These are phyloP conservation scores for Gillenia trifoliata DNA, from an alignment of 306 rosid species.

Conservation along the genomic window DNA sequence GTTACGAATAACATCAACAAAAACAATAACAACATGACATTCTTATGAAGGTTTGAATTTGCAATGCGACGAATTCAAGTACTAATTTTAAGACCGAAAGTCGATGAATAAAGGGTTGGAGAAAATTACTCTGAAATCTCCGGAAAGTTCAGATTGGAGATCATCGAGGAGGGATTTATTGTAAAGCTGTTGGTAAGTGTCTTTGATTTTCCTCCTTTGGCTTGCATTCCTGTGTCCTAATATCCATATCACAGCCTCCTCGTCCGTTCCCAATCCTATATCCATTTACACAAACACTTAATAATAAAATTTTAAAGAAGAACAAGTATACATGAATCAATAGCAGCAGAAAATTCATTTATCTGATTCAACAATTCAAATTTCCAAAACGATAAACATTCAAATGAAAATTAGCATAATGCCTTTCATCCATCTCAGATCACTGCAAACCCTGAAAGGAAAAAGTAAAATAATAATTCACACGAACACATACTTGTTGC, in stretches of 20 bases:
- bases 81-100: background rate
- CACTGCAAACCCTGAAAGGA: background rate
- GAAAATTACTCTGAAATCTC: constrained; percentile 71
- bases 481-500: too few relatives aligned
- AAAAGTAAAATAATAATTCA: too few relatives aligned
- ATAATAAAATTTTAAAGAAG: too few relatives aligned
- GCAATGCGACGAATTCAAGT: background rate
- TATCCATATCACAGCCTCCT: constrained; percentile 52
- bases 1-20: background rate
- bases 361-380: background rate
- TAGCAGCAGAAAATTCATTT: background rate
- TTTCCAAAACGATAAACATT: background rate
- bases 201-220: constrained; percentile 65
- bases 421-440: background rate
- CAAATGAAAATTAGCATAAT: background rate
- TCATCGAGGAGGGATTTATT: constrained; percentile 62
- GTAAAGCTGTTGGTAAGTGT: constrained; percentile 72
- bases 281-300: constrained; percentile 16
- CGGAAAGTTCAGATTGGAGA: constrained; percentile 68
- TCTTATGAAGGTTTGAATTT: background rate
- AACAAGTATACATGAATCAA: background rate
- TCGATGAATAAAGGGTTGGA: background rate
- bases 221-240: constrained; percentile 75
- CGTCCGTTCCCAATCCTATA: constrained; percentile 67
- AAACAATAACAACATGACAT: background rate